Evolutionary conservation across 352 stramenopile species (phyloP).

Genomic region (Thraustochytrium striatum): DNA sequence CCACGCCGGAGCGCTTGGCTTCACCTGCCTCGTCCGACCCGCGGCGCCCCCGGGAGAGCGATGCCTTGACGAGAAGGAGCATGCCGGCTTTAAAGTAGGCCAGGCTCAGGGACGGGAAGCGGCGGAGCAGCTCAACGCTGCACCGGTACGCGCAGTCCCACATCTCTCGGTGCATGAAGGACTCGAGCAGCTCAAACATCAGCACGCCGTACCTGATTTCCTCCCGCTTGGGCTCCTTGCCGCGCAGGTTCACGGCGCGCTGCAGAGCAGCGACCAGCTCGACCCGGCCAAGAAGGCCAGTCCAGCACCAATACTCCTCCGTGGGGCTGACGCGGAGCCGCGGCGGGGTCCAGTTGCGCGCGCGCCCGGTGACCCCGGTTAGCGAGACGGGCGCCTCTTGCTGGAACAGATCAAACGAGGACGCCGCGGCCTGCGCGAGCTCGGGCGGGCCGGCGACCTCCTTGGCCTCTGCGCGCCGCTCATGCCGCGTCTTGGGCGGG

Average conservation of each 20-base stretch:
- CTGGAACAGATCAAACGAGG: conserved; percentile 1
- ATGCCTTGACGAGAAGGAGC: too few species aligned
- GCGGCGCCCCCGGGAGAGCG: too few species aligned
- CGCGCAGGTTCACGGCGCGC: neutral
- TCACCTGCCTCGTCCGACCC: too few species aligned
- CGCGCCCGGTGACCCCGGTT: neutral
- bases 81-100: neutral
- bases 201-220: neutral
- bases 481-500: too few species aligned
- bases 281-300: neutral
- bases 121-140: neutral
- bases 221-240: neutral
- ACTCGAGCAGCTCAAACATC: neutral
- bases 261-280: neutral
- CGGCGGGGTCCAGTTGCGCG: neutral
- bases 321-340: neutral
- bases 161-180: neutral
- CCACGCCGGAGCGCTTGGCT: too few species aligned
- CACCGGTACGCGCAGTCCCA: neutral
- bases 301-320: neutral
- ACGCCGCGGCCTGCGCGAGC: too few species aligned
- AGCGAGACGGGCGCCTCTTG: neutral
- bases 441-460: too few species aligned
- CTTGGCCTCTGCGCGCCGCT: too few species aligned
- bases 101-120: neutral